Evolutionary conservation across 345 rosid species (phyloP), one percentile per base, ranked within the genome.

Genomic region (Eucalyptus albens): DNA sequence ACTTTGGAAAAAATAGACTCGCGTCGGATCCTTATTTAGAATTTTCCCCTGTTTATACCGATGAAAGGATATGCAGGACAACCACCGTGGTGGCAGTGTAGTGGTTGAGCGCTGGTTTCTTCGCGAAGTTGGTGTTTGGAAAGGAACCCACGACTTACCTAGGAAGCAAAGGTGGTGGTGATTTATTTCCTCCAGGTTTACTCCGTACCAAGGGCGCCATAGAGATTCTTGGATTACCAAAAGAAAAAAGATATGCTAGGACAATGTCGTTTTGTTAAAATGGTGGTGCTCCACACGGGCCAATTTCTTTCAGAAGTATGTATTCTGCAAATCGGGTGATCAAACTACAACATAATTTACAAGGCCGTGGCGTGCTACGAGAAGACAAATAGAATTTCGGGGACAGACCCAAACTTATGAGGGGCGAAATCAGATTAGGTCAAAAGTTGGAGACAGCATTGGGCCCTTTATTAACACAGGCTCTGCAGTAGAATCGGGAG

Each of bases 141-240:
- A 45, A 45, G 10, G 11, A 45, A 45, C 47, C 0, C 47, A 45
- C 3, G 47, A 45, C 11, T 45, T 45, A 8, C 47, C 11, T 4
- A 11, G 4, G 11, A 45, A 45, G 4, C 4, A 9, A 45, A 0
- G 47, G 4, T 45, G 47, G 47, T 45, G 10, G 47, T 45, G 47
- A 45, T 45, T 10, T 45, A n/a, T 11, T 45, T 4, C 47, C 45
- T 44, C 10, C 10, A 44, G 3, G 3, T 44, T 44, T 9, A 45
- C 47, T 45, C 47, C 47, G 47, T 45, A n/a, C n/a, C n/a, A n/a
- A n/a, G n/a, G 47, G 1, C 11, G 4, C n/a, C 11, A 45, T 1
- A 45, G 4, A 45, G 3, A 0, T 45, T 45, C 47, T 0, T 2
- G 1, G 1, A 0, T 45, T 45, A 45, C 11, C 11, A 9, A 45